Evolutionary conservation across 306 rosid species (phyloP), one percentile per base, ranked within the genome.

Genomic region (Inga leiocalycina): DNA sequence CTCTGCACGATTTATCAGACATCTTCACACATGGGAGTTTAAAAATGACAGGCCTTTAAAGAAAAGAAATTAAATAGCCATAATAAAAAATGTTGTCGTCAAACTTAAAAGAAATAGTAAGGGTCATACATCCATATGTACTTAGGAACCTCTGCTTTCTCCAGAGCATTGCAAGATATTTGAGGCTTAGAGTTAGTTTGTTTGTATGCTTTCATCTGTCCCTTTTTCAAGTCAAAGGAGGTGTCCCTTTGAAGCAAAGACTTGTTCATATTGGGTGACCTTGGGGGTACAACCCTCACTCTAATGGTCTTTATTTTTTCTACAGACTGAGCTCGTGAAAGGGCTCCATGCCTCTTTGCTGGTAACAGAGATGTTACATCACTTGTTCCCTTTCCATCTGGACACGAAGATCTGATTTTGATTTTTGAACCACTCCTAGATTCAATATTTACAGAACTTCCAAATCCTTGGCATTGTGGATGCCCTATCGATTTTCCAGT

Each of bases 51-150:
- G 77, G 37, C 57, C 22, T 59, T 13, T 34, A 20, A 81, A 16
- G 27, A 45, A 74, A 79, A 59, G 19, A 41, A 76, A 10, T 19
- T n/a, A 41, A 73, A 68, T 30, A 44, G 54, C 73, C 71, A 12
- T 12, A 14, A 46, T 13, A 13, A 13, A 46, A 13, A 46, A 46
- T 10, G 14, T 12, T 3, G 52, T 46, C 13, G 52, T 46, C 16
- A 17, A 62, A 84, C 48, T 66, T 16, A 65, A 81, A 49, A 73
- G 44, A 76, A 59, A 51, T n/a, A 35, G 66, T 68, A 66, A 43
- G 19, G 48, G 49, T 41, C 85, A 13, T 83, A 87, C 92, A 30
- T 72, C 89, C 92, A 89, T 54, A 74, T 24, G 67, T 27, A 49
- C 51, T 85, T 10, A 54, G 51, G 37, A 43, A 46, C 30, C 57